These are phyloP conservation scores for Ophiosphaerella korrae DNA, from an alignment of 2,329 filamentous ascomycete genomes.

Conservation along the genomic window DNA sequence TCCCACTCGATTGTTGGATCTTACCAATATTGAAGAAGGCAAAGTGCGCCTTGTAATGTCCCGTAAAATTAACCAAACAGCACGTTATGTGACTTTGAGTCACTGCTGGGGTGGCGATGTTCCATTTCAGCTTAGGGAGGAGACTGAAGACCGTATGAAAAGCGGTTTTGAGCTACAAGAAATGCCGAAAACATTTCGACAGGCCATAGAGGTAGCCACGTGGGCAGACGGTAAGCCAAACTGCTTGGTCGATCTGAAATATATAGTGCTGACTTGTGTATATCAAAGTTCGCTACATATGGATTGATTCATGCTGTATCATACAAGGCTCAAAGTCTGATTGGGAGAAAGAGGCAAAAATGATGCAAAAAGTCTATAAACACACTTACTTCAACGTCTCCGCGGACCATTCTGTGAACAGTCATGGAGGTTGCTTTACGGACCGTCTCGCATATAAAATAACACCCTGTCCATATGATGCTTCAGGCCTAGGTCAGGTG, in stretches of 20 bases:
- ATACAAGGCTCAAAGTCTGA: conserved; percentile 1
- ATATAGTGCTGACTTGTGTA: not conserved
- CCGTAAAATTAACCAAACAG: not conserved
- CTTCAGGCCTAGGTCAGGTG: not conserved
- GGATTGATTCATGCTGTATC: conserved; percentile 9
- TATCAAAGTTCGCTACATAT: conserved; percentile 6
- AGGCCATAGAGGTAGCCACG: not conserved
- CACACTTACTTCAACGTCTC: conserved; percentile 6
- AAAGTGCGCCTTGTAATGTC: not conserved
- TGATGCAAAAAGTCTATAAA: conserved; percentile 6
- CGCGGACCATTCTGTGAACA: conserved; percentile 2
- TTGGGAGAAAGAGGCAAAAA: conserved; percentile 6
- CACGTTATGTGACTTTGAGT: conserved; percentile 7
- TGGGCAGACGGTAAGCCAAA: not conserved
- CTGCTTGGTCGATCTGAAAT: not conserved
- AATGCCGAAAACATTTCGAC: not conserved
- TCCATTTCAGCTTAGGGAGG: not conserved
- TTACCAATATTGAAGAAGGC: not conserved
- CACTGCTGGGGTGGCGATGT: conserved; percentile 7
- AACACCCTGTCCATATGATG: not conserved
- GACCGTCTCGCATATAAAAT: conserved; percentile 1
- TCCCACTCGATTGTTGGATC: conserved; percentile 1
- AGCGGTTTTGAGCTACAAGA: not conserved
- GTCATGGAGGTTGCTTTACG: not conserved
- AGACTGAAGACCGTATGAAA: not conserved